Base-by-base conservation (phyloP, 2,329 filamentous ascomycete species). In the Penicillium sp. region DNA sequence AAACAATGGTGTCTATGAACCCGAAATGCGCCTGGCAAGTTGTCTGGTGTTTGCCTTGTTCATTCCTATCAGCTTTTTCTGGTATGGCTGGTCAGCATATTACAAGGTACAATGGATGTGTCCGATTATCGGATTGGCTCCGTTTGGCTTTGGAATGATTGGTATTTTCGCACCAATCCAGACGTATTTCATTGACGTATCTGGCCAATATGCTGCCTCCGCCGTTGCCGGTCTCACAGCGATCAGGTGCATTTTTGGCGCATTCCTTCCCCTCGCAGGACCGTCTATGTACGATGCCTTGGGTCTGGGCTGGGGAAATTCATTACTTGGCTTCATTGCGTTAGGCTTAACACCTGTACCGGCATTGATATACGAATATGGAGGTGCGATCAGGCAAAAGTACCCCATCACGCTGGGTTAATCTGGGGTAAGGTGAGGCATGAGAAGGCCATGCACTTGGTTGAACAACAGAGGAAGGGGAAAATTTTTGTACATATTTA, bases 1-100 rank as follows among this genome's bases (percentile, higher is more conserved):
- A 14, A 50, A 57, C 25, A 47, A 35, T 8, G 25, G 42, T 8
- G 27, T n/a, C 6, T 27, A 26, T 8, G 41, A 41, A 23, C 84
- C 85, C 0, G 85, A 88, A 61, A 82, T 79, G 58, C 81, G 85
- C n/a, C 71, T 85, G 0, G 83, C 83, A 0, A 70, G 84, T 11
- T 80, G 82, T 71, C 62, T 86, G 6, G 73, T 78, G 0, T 80
- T 78, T 0, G 77, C 76, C 0, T 42, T 84, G 0, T 51, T 85
- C 0, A 72, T 81, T 0, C 80, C 81, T 0, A 57, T 75, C 1
- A 77, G 79, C 0, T 67, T 84, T 7, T 79, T 82, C 55, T 72
- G 77, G 61, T 84, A 83, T 57, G 81, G 81, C 6, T 83, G 80
- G 80, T 69, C 71, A 3, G 77, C 79, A 0, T 71, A 81, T 35